phyloP scores from a whole-genome alignment of 495 filamentous ascomycete species.

The Penicillium arizonense region DNA sequence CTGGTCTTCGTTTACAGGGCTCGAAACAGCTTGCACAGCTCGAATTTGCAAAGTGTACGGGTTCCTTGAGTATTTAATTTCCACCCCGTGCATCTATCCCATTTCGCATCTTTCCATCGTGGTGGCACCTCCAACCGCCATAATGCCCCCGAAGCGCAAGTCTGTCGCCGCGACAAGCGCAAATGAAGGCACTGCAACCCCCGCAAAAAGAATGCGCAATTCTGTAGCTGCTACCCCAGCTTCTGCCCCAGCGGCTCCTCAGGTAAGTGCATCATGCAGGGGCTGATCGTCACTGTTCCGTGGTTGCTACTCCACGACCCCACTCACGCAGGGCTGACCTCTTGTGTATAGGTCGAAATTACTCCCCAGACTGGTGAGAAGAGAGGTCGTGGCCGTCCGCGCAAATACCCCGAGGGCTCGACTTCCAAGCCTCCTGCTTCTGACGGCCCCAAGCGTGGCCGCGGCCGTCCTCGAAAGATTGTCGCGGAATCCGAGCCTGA shows the following conservation, averaged over 20 bases:
- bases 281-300: constrained; percentile 8
- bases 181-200: constrained; percentile 14
- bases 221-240: neutral
- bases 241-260: constrained; percentile 1
- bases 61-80: neutral
- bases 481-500: constrained; percentile 7
- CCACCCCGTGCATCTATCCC: neutral
- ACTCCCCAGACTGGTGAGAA: constrained; percentile 35
- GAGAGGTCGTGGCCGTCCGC: constrained; percentile 38
- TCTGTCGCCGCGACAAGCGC: constrained; percentile 19
- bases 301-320: constrained; percentile 5
- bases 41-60: neutral
- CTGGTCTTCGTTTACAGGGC: neutral
- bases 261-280: constrained; percentile 14
- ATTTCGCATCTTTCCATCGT: neutral
- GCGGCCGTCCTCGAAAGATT: constrained; percentile 34
- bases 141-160: constrained; percentile 33
- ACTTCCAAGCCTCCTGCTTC: constrained; percentile 21
- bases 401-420: constrained; percentile 30
- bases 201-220: constrained; percentile 26
- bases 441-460: constrained; percentile 37
- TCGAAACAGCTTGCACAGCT: neutral
- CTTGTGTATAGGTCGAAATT: constrained; percentile 3
- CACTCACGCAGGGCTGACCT: neutral
- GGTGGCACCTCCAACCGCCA: neutral